These are phyloP conservation scores for Hypomontagnella submonticulosa DNA, from an alignment of 495 filamentous ascomycete genomes.

Conservation along the genomic window DNA sequence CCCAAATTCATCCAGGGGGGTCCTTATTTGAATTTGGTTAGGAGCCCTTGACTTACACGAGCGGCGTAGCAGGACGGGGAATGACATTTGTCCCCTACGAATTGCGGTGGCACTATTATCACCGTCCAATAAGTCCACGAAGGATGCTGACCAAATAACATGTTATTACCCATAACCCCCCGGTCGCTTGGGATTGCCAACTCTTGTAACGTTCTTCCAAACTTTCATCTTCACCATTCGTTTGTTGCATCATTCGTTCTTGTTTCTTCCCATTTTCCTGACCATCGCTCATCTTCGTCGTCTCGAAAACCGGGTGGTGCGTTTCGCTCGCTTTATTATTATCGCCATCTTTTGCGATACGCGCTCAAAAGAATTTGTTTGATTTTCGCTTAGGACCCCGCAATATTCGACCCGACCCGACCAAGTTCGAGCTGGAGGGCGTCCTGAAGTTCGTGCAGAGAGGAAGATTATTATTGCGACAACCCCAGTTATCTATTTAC, in stretches of 20 bases:
- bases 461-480: not conserved
- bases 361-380: not conserved
- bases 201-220: conserved; percentile 16
- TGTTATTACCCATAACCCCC: conserved; percentile 13
- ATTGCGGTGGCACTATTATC: too few species aligned
- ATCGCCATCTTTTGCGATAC: not conserved
- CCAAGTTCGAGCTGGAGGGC: conserved; percentile 1
- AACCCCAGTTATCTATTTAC: not conserved
- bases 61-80: too few species aligned
- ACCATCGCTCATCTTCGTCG: not conserved
- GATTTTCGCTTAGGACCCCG: not conserved
- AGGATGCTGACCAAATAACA: not conserved
- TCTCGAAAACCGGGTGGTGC: conserved; percentile 14
- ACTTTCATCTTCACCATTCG: conserved; percentile 24
- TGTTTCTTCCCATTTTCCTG: conserved; percentile 4
- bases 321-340: conserved; percentile 35
- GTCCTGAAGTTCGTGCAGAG: conserved; percentile 5
- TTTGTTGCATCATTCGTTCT: conserved; percentile 21
- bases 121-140: too few species aligned
- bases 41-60: too few species aligned
- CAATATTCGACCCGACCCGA: conserved; percentile 12
- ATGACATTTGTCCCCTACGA: too few species aligned
- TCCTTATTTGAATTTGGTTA: too few species aligned
- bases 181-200: conserved; percentile 4
- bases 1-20: too few species aligned